These are phyloP conservation scores for Dendryphion nanum DNA, from an alignment of 2,329 filamentous ascomycete species.

Conservation along the genomic window DNA sequence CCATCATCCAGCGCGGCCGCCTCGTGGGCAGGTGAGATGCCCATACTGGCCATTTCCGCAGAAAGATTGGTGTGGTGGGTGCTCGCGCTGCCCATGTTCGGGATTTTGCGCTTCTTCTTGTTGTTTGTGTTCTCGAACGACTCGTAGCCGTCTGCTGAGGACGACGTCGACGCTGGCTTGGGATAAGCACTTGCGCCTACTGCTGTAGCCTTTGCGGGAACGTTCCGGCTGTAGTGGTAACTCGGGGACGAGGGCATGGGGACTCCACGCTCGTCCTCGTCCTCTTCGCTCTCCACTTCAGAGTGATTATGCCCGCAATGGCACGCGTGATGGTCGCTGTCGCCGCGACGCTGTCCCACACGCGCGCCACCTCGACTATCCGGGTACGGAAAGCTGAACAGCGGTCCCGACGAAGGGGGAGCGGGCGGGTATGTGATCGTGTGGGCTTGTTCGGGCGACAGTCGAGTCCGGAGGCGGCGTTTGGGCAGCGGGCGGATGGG, in stretches of 20 bases:
- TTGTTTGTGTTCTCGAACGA: slow-evolving; percentile 98
- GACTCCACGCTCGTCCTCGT: slow-evolving; percentile 45
- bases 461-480: slow-evolving; percentile 79
- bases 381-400: slow-evolving; percentile 69
- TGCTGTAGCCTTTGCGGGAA: slow-evolving; percentile 22
- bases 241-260: slow-evolving; percentile 42
- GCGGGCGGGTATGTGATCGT: slow-evolving; percentile 79
- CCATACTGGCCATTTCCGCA: slow-evolving; percentile 64
- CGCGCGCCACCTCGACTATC: slow-evolving; percentile 28
- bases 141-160: slow-evolving; percentile 85
- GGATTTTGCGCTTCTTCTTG: slow-evolving; percentile 98
- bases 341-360: slow-evolving; percentile 47
- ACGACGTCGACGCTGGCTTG: slow-evolving; percentile 58
- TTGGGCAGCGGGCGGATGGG: slow-evolving; percentile 91
- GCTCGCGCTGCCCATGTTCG: slow-evolving; percentile 73
- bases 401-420: slow-evolving; percentile 66
- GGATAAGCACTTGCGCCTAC: slow-evolving; percentile 32
- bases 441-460: slow-evolving; percentile 81
- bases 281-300: slow-evolving; percentile 61
- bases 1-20: slow-evolving; percentile 46
- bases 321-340: slow-evolving; percentile 51
- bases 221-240: slow-evolving; percentile 36
- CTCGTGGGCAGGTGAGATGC: slow-evolving; percentile 52
- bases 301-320: slow-evolving; percentile 47
- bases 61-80: slow-evolving; percentile 58